Evolutionary conservation across 2,329 filamentous ascomycete species (phyloP), one percentile per base, ranked within the genome.

Genomic region (Ophiostoma pallidulum): DNA sequence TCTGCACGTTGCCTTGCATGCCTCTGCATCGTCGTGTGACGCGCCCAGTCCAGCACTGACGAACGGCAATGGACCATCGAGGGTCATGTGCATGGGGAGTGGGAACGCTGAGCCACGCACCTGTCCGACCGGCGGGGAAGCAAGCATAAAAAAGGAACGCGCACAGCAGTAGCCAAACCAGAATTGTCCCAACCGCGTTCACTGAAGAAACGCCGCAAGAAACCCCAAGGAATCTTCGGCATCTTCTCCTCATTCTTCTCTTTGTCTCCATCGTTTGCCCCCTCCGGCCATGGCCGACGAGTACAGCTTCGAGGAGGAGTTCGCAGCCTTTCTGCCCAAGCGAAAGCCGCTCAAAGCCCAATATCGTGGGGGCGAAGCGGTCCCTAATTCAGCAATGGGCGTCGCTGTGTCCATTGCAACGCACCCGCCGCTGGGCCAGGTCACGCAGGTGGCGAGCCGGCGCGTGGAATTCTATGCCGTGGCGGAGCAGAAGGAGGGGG

Each of bases 341-440:
- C n/a, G n/a, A n/a, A n/a, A n/a, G n/a, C n/a, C n/a, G n/a, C n/a
- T n/a, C 44, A 22, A 51, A 52, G 19, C n/a, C 14, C n/a, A n/a
- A n/a, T n/a, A n/a, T n/a, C n/a, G n/a, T n/a, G n/a, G n/a, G n/a
- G n/a, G n/a, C n/a, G n/a, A n/a, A n/a, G n/a, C n/a, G n/a, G n/a
- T n/a, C n/a, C n/a, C n/a, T n/a, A n/a, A n/a, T n/a, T n/a, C n/a
- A n/a, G n/a, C n/a, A n/a, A 51, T 53, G 53, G 50, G 49, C 13
- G 29, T 43, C 1, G 13, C 37, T 12, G 39, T 54, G 8, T 50
- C 54, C 69, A 8, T 49, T 9, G 50, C 50, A 19, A 72, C 70
- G 51, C 82, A 80, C 58, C 90, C 90, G 12, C 78, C 87, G 1
- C 65, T 95, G 44, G 86, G 82, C 2, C 85, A 90, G 60, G 74